Evolutionary conservation across 2,329 filamentous ascomycete genomes (phyloP).

Genomic region (Diaporthe aspalathi): DNA sequence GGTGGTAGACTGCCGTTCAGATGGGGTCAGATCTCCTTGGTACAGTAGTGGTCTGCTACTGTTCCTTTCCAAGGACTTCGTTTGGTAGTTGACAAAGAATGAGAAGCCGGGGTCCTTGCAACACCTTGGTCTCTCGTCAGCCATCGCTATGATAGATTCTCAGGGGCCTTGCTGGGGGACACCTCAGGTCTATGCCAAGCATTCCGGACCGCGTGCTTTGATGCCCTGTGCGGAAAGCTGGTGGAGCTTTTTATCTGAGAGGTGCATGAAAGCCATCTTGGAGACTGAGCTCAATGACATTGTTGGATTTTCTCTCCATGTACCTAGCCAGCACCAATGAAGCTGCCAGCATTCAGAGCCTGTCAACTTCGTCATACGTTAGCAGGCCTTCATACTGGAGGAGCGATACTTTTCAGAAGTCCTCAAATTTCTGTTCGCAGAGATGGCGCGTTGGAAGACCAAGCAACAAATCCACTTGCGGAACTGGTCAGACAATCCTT

Average conservation of each 20-base stretch:
- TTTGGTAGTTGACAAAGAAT: neutral
- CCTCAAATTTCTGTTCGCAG: neutral
- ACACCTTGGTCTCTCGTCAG: neutral
- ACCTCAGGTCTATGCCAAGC: neutral
- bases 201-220: neutral
- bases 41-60: neutral
- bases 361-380: neutral
- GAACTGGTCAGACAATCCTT: constrained; percentile 34
- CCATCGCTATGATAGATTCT: neutral
- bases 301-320: neutral
- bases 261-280: neutral
- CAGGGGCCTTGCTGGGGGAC: neutral
- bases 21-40: neutral
- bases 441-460: neutral
- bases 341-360: constrained; percentile 34
- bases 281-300: neutral
- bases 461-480: neutral
- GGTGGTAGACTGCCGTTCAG: neutral
- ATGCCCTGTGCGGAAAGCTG: neutral
- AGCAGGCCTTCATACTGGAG: neutral
- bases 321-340: constrained; percentile 38
- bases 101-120: neutral
- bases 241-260: constrained; percentile 9
- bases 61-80: neutral
- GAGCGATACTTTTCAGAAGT: neutral